phyloP scores from a whole-genome alignment of 176 grass and related monocot genomes.

The Avena eriantha region DNA sequence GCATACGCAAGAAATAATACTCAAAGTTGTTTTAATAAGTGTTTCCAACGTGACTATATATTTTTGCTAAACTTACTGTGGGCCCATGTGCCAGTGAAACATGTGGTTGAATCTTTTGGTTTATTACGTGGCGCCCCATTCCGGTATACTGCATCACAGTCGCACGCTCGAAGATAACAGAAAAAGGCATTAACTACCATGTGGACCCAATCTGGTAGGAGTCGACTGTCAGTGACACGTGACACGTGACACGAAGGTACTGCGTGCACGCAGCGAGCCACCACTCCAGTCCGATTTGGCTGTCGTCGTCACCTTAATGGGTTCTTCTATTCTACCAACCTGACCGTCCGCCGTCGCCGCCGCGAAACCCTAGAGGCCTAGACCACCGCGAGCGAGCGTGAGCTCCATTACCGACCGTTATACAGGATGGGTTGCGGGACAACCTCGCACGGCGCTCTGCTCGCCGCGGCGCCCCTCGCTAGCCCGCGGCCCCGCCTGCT shows the following conservation, averaged over 20 bases:
- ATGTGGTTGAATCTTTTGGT: too few relatives aligned
- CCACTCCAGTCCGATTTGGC: slow-evolving; percentile 22
- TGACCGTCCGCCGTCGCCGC: not conserved
- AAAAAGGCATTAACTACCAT: not conserved
- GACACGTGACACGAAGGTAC: not conserved
- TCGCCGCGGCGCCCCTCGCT: slow-evolving; percentile 43
- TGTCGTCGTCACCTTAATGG: not conserved
- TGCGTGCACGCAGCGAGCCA: slow-evolving; percentile 9
- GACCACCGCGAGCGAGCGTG: not conserved
- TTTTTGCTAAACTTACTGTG: too few relatives aligned
- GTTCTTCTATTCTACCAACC: not conserved
- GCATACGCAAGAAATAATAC: too few relatives aligned
- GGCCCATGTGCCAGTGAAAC: too few relatives aligned
- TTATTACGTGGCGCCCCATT: too few relatives aligned
- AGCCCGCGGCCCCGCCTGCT: not conserved
- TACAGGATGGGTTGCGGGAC: slow-evolving; percentile 49
- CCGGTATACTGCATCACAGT: too few relatives aligned
- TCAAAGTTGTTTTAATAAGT: too few relatives aligned
- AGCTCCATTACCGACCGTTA: not conserved
- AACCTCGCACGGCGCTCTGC: slow-evolving; percentile 20
- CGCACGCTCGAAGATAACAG: not conserved
- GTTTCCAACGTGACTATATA: too few relatives aligned
- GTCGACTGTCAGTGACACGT: not conserved
- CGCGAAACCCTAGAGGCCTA: slow-evolving; percentile 66
- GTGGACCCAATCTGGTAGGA: not conserved